phyloP scores from a whole-genome alignment of 2,329 filamentous ascomycete species.

The Rhynchosporium graminicola region DNA sequence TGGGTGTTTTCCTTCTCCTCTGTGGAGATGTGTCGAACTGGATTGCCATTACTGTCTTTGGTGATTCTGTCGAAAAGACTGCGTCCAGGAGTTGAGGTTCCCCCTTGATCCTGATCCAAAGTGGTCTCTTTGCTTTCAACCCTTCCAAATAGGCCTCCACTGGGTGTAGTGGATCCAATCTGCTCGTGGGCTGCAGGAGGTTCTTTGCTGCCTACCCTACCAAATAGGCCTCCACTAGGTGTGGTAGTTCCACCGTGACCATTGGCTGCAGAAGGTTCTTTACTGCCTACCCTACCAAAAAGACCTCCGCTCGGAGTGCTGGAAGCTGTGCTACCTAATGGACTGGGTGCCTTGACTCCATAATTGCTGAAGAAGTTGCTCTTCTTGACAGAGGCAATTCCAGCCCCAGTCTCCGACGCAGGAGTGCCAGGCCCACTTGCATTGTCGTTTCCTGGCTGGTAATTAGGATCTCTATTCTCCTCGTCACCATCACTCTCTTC shows the following conservation, averaged over 20 bases:
- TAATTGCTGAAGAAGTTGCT: conserved; percentile 19
- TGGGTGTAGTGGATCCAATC: conserved; percentile 31
- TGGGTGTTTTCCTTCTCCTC: conserved; percentile 41
- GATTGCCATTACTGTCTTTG: conserved; percentile 51
- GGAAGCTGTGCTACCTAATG: conserved; percentile 17
- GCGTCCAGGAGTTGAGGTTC: conserved; percentile 39
- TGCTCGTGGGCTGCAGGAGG: neutral
- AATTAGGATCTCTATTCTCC: conserved; percentile 40
- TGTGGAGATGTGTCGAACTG: conserved; percentile 42
- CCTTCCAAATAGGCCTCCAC: conserved; percentile 16
- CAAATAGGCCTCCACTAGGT: conserved; percentile 32
- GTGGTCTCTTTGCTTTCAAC: conserved; percentile 2
- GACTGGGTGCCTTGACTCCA: conserved; percentile 29
- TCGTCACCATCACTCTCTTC: conserved; percentile 21
- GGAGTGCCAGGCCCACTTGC: conserved; percentile 30
- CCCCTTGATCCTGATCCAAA: conserved; percentile 24
- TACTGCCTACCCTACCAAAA: conserved; percentile 7
- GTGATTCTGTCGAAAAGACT: conserved; percentile 50
- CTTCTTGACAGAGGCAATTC: conserved; percentile 37
- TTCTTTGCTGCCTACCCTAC: conserved; percentile 3
- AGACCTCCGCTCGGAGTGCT: conserved; percentile 32
- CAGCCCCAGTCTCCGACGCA: conserved; percentile 33
- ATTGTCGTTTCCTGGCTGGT: conserved; percentile 27
- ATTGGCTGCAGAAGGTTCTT: neutral
- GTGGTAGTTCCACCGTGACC: conserved; percentile 16